Percentiles rank a stretch among this genome's conserved stretches.
These are phyloP conservation scores for Ilyonectria destructans DNA, from an alignment of 2,329 filamentous ascomycete species.

Conservation along the genomic window DNA sequence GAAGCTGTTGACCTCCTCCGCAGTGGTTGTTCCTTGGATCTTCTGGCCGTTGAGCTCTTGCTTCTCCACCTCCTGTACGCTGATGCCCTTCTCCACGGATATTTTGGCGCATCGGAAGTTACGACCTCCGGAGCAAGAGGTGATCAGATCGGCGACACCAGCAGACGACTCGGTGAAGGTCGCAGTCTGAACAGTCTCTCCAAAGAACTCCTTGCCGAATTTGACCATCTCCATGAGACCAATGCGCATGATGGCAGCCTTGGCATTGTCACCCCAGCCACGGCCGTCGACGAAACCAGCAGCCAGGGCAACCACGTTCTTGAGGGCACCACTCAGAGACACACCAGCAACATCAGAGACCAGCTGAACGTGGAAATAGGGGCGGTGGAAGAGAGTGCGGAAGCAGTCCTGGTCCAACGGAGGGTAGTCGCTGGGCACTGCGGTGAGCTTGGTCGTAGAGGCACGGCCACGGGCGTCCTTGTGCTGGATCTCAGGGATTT, in stretches of 20 bases:
- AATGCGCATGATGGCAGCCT: slow-evolving; percentile 98
- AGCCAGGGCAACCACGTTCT: slow-evolving; percentile 96
- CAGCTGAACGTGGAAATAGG: slow-evolving; percentile 97
- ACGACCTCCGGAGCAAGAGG: slow-evolving; percentile 90
- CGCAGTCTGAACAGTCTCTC: slow-evolving; percentile 81
- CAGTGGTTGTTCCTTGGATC: slow-evolving; percentile 93
- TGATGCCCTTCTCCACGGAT: slow-evolving; percentile 83
- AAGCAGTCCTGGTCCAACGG: slow-evolving; percentile 89
- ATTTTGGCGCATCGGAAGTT: slow-evolving; percentile 96
- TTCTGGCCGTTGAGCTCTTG: slow-evolving; percentile 96
- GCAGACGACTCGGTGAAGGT: slow-evolving; percentile 99
- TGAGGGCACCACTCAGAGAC: slow-evolving; percentile 93
- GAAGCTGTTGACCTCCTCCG: slow-evolving; percentile 92
- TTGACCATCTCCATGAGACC: slow-evolving; percentile 97
- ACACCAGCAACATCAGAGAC: slow-evolving; percentile 97
- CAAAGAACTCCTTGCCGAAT: slow-evolving; percentile 95
- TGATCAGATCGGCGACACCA: slow-evolving; percentile 96
- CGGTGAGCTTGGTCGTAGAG: slow-evolving; percentile 79
- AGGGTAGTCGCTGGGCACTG: slow-evolving; percentile 87
- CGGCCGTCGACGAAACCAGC: slow-evolving; percentile 96
- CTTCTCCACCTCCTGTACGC: slow-evolving; percentile 89
- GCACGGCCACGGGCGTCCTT: slow-evolving; percentile 78
- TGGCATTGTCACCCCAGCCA: slow-evolving; percentile 98
- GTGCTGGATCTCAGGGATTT: slow-evolving; percentile 74
- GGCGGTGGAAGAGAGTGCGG: slow-evolving; percentile 91